These are phyloP conservation scores for Aspergillus ruber DNA, from an alignment of 2,329 filamentous ascomycete species.

Conservation along the genomic window DNA sequence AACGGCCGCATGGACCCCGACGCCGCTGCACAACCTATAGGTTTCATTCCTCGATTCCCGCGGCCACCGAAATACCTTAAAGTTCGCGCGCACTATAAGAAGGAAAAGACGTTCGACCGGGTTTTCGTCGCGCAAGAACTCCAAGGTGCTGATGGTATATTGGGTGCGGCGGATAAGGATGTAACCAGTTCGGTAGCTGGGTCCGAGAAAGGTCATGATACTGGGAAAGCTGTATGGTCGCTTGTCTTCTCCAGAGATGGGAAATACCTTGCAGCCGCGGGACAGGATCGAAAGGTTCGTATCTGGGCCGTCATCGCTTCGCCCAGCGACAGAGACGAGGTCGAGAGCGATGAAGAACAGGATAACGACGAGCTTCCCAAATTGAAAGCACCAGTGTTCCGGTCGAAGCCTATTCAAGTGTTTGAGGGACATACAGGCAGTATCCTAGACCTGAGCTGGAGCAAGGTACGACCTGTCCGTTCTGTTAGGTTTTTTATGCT, in stretches of 20 bases:
- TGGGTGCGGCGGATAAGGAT: conserved; percentile 24
- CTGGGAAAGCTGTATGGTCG: conserved; percentile 74
- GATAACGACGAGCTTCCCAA: conserved; percentile 51
- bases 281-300: conserved; percentile 76
- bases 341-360: conserved; percentile 54
- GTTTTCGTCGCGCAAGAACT: conserved; percentile 91
- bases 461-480: conserved; percentile 54
- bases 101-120: conserved; percentile 71
- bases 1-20: conserved; percentile 70
- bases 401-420: conserved; percentile 67
- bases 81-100: conserved; percentile 74
- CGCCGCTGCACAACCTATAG: conserved; percentile 68
- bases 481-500: background rate
- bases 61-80: conserved; percentile 88
- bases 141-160: conserved; percentile 48
- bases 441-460: conserved; percentile 90
- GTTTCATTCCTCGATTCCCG: conserved; percentile 80
- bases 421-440: conserved; percentile 80
- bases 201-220: conserved; percentile 18
- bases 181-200: conserved; percentile 17
- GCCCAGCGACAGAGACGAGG: conserved; percentile 66
- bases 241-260: conserved; percentile 91
- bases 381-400: conserved; percentile 86
- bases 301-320: conserved; percentile 86
- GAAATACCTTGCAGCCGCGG: conserved; percentile 82